phyloP scores from a whole-genome alignment of 2,329 filamentous ascomycete species.

The Orbilia ellipsospora region DNA sequence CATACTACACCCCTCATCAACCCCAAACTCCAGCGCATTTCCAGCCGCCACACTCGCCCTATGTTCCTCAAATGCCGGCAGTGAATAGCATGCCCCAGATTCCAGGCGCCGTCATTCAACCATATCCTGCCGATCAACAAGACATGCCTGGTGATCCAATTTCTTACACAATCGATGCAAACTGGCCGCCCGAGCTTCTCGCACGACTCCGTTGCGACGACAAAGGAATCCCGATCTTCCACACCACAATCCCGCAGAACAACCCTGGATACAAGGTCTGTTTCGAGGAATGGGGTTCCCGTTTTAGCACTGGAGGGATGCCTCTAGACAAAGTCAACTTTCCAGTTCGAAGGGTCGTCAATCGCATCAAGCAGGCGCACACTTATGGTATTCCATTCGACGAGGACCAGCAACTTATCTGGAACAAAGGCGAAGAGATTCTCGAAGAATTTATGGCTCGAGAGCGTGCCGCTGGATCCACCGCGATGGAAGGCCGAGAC shows the following conservation, averaged over 20 bases:
- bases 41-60: constrained; percentile 8
- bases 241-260: constrained; percentile 11
- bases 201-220: constrained; percentile 3
- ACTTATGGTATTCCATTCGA: constrained; percentile 26
- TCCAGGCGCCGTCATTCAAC: neutral
- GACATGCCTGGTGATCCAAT: constrained; percentile 35
- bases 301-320: constrained; percentile 7
- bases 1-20: constrained; percentile 2
- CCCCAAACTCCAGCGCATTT: constrained; percentile 15
- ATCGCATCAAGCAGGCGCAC: constrained; percentile 10
- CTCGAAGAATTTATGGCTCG: constrained; percentile 26
- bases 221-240: constrained; percentile 34
- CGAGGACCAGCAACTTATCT: constrained; percentile 27
- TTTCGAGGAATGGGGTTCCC: constrained; percentile 21
- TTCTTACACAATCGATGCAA: constrained; percentile 6
- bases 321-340: constrained; percentile 4
- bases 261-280: constrained; percentile 5
- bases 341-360: neutral
- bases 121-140: neutral
- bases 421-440: constrained; percentile 19
- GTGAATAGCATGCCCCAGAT: neutral
- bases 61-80: constrained; percentile 16
- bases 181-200: constrained; percentile 15
- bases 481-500: constrained; percentile 18
- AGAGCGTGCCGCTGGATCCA: constrained; percentile 31